Evolutionary conservation across 2,329 filamentous ascomycete genomes (phyloP).

Genomic region (Penicillium sp.): DNA sequence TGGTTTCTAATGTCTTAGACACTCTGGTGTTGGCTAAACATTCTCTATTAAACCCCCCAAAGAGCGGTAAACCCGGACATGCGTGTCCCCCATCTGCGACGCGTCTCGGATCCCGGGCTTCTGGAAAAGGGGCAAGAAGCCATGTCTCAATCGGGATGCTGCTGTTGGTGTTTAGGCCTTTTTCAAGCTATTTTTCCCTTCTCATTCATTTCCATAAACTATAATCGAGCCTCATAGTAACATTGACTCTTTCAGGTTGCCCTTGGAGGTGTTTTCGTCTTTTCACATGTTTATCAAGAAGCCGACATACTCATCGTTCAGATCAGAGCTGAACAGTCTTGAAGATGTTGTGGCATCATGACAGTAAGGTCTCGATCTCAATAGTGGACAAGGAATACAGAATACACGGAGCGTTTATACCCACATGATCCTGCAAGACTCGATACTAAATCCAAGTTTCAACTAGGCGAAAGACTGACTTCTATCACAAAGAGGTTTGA

Average conservation of each 20-base stretch:
- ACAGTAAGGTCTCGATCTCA: background rate
- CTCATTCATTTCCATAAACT: background rate
- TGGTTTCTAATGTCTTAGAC: conserved; percentile 26
- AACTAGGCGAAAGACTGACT: background rate
- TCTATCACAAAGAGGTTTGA: conserved; percentile 2
- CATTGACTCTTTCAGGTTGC: conserved; percentile 1
- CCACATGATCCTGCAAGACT: background rate
- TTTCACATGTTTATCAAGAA: background rate
- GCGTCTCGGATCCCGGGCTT: conserved; percentile 11
- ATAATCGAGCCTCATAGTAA: background rate
- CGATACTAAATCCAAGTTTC: conserved; percentile 2
- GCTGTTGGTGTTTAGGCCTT: conserved; percentile 17
- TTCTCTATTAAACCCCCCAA: conserved; percentile 9
- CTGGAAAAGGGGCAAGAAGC: conserved; percentile 17
- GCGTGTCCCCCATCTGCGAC: conserved; percentile 10
- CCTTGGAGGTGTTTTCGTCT: background rate
- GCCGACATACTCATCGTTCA: background rate
- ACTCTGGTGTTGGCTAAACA: conserved; percentile 1
- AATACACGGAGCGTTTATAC: background rate
- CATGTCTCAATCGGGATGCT: conserved; percentile 20
- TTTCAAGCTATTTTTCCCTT: background rate
- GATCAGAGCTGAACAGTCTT: background rate
- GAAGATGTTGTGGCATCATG: background rate
- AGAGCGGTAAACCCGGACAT: conserved; percentile 22
- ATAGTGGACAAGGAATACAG: background rate